Percentiles rank a stretch among this genome's conserved stretches.
Conservation (phyloP, 2,329 filamentous ascomycete species). For the Aspergillus glaucus region DNA sequence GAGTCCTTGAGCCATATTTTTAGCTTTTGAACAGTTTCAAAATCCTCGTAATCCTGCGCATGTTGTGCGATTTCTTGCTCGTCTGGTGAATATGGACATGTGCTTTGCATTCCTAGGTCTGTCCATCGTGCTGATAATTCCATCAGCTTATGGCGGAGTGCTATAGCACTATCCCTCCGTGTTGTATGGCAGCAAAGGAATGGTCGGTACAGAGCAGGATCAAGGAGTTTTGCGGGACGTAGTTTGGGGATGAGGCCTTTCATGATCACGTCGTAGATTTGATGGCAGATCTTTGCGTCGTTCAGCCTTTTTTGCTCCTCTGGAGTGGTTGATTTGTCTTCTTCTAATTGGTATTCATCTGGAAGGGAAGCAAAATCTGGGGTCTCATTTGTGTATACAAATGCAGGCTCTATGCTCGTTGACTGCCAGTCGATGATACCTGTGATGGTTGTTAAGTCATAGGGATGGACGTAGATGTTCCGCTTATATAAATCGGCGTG, state of each 20-base stretch:
- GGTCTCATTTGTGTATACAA: slow-evolving; percentile 17
- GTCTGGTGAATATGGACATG: background rate
- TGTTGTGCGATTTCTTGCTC: background rate
- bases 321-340: background rate
- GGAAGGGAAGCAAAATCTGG: slow-evolving; percentile 5
- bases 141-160: background rate
- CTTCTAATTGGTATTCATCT: background rate
- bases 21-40: slow-evolving; percentile 5
- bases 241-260: background rate
- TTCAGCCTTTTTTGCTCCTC: background rate
- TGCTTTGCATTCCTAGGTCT: background rate
- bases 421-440: slow-evolving; percentile 27
- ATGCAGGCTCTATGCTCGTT: slow-evolving; percentile 20
- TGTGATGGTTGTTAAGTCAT: slow-evolving; percentile 20
- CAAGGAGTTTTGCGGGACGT: background rate
- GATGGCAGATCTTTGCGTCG: background rate
- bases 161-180: background rate
- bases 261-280: background rate
- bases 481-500: slow-evolving; percentile 28
- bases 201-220: background rate
- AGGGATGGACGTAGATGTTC: slow-evolving; percentile 27
- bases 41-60: background rate
- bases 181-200: background rate
- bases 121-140: background rate
- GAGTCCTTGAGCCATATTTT: slow-evolving; percentile 15